These are phyloP conservation scores for Aethionema arabicum DNA, from an alignment of 345 rosid species.

Conservation along the genomic window DNA sequence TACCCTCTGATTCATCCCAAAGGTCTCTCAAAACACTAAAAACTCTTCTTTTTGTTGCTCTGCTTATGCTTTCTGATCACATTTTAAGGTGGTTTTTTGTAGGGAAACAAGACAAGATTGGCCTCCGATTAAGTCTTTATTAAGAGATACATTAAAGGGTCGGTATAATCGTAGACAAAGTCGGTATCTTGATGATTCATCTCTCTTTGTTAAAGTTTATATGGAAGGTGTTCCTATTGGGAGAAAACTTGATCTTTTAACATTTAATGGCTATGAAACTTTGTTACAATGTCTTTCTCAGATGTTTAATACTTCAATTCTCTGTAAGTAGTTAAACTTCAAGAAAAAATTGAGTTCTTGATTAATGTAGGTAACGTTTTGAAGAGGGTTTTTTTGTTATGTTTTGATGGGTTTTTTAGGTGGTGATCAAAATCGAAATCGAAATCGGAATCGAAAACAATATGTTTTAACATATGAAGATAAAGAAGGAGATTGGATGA, in stretches of 20 bases:
- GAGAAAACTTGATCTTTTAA: conserved; percentile 57
- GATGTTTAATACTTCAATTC: conserved; percentile 44
- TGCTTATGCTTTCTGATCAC: background rate
- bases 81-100: conserved; percentile 5
- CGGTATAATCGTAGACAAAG: conserved; percentile 14
- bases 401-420: conserved; percentile 8
- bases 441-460: conserved; percentile 20
- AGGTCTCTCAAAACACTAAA: conserved; percentile 31
- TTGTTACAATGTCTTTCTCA: conserved; percentile 36
- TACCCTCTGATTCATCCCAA: conserved; percentile 33
- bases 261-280: conserved; percentile 43
- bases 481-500: conserved; percentile 44
- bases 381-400: too few species aligned
- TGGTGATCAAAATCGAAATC: conserved; percentile 4
- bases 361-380: too few species aligned
- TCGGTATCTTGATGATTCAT: conserved; percentile 22
- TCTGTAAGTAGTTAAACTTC: conserved; percentile 33
- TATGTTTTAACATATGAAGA: conserved; percentile 42
- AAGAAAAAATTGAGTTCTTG: too few species aligned
- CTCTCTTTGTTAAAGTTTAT: conserved; percentile 58
- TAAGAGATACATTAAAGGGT: conserved; percentile 33
- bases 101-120: conserved; percentile 33
- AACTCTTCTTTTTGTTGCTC: conserved; percentile 22
- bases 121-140: conserved; percentile 34
- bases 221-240: conserved; percentile 72